Evolutionary conservation across 352 stramenopile species (phyloP), one percentile per base, ranked within the genome.

Genomic region (Ochromonadaceae sp.): DNA sequence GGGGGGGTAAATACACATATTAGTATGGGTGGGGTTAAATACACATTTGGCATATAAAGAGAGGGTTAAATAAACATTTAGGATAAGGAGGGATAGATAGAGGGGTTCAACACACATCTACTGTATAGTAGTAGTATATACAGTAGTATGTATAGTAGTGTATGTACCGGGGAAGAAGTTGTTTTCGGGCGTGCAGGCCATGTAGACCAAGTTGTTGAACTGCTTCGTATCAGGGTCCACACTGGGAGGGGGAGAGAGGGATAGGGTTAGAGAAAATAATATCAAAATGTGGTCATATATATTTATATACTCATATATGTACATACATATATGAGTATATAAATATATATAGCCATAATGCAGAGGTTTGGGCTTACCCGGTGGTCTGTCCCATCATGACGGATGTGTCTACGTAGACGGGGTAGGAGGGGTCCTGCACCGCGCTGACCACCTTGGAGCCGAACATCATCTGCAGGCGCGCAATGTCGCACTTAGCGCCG

Each of bases 181-280:
- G 73, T 89, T 88, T 56, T 78, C 72, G n/a, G 73, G 71, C 49
- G 71, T 85, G 69, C 81, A 90, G 5, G 80, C 76, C 83, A 91
- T 91, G 80, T 91, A 91, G 17, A 89, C 78, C 69, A 91, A 86
- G 56, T 87, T 87, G 43, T 87, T 73, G 72, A 84, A 91, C 73
- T 91, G 83, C 55, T 74, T 81, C 22, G 76, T 88, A 14, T 73
- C 70, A 22, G 65, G 35, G 59, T 89, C 69, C 63, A 86, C 84
- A 67, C 85, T n/a, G n/a, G n/a, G n/a, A n/a, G n/a, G 79, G 52
- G 76, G 77, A 2, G 14, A 62, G 41, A 20, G 55, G 39, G 2
- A 44, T 62, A 32, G 49, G 41, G 55, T 53, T n/a, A n/a, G 40
- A 46, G 14, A 48, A 14, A 50, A n/a, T 46, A n/a, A 46, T 46